Conservation (phyloP, 495 filamentous ascomycete species). For the Elasticomyces elasticus region DNA sequence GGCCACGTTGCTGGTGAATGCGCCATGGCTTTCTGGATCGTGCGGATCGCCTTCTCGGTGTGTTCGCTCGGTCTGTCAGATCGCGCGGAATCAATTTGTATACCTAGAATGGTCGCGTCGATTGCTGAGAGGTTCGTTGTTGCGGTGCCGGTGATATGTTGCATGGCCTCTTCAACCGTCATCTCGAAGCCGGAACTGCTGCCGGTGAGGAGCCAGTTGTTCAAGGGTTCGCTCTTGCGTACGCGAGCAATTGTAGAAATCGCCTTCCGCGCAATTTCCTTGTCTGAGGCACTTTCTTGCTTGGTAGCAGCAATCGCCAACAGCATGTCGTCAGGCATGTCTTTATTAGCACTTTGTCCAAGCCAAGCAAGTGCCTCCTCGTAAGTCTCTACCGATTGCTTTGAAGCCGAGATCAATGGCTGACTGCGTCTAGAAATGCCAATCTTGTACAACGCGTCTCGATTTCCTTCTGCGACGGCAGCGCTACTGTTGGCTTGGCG, state of each 20-base stretch:
- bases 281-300: conserved; percentile 22
- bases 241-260: conserved; percentile 46
- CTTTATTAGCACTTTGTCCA: conserved; percentile 36
- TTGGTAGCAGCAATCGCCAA: conserved; percentile 33
- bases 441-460: conserved; percentile 47
- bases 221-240: conserved; percentile 45
- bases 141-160: conserved; percentile 7
- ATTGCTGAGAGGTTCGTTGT: conserved; percentile 34
- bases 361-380: conserved; percentile 53
- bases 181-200: conserved; percentile 32
- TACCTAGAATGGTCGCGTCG: conserved; percentile 4
- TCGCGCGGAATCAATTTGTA: conserved; percentile 1
- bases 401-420: conserved; percentile 44
- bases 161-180: conserved; percentile 20
- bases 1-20: conserved; percentile 40
- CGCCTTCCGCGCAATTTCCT: conserved; percentile 43
- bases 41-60: conserved; percentile 17
- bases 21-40: conserved; percentile 11
- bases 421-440: conserved; percentile 43
- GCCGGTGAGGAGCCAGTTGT: conserved; percentile 47
- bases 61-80: conserved; percentile 12
- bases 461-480: conserved; percentile 40
- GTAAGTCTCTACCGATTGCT: conserved; percentile 52
- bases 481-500: conserved; percentile 38
- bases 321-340: conserved; percentile 50